Conservation (phyloP, 2,329 filamentous ascomycete species). For the Talaromyces sp. region DNA sequence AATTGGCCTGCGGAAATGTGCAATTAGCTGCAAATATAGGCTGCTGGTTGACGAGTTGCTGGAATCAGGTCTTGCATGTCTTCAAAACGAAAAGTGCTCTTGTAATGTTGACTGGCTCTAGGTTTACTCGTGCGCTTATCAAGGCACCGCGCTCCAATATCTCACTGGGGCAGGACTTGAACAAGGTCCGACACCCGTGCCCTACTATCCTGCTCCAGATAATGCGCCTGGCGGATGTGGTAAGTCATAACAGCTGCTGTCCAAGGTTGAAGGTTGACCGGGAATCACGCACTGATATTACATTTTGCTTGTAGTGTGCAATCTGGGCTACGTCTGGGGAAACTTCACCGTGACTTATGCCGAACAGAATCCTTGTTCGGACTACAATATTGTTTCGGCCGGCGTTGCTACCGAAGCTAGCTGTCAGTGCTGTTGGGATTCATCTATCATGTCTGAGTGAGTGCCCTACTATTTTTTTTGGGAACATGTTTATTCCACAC, state of each 20-base stretch:
- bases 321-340: not conserved
- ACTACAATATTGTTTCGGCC: not conserved
- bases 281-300: not conserved
- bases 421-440: slow-evolving; percentile 4
- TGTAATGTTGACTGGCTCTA: not conserved
- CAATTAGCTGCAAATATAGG: not conserved
- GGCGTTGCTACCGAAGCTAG: not conserved
- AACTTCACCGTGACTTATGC: not conserved
- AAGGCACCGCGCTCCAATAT: not conserved
- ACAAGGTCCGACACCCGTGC: not conserved
- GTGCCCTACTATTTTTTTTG: not conserved
- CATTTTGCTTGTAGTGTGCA: not conserved
- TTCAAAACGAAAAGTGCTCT: not conserved
- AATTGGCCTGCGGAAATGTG: not conserved
- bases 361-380: not conserved
- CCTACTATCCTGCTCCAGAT: not conserved
- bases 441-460: not conserved
- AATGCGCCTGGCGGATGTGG: slow-evolving; percentile 1
- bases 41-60: not conserved
- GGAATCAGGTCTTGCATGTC: not conserved
- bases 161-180: not conserved
- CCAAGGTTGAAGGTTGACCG: not conserved
- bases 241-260: not conserved
- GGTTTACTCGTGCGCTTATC: slow-evolving; percentile 1
- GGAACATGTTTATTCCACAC: not conserved